A percentile compares a stretch with the other conserved stretches of the same genome.
phyloP scores from a whole-genome alignment of 2,329 filamentous ascomycete species.

The Calonectria pauciramosa region DNA sequence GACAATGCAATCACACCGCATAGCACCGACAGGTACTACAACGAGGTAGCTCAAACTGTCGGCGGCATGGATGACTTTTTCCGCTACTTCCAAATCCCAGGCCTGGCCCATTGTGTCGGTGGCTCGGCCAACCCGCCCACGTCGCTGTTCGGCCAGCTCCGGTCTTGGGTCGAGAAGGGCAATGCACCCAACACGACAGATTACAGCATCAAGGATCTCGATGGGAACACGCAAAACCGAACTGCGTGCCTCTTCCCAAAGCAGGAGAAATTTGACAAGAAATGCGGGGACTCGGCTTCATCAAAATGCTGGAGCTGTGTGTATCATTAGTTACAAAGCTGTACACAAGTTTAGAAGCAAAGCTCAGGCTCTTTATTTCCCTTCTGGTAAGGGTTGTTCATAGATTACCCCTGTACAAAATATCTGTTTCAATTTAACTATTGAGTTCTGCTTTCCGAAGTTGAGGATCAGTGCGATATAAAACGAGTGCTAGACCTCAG shows the following conservation, averaged over 20 bases:
- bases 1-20: neutral
- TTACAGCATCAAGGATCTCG: neutral
- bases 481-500: neutral
- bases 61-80: conserved; percentile 3
- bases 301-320: conserved; percentile 3
- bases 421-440: neutral
- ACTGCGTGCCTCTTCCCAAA: neutral
- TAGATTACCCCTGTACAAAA: neutral
- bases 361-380: neutral
- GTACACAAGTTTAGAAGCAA: neutral
- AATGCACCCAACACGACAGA: neutral
- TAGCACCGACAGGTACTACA: neutral
- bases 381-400: neutral
- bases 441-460: neutral
- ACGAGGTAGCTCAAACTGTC: neutral
- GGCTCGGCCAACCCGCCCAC: neutral
- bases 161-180: neutral
- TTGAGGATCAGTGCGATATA: neutral
- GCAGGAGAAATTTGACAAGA: neutral
- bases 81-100: conserved; percentile 8
- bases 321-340: neutral
- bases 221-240: neutral
- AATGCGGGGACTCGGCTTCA: neutral
- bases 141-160: neutral
- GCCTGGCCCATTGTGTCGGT: neutral